phyloP scores from a whole-genome alignment of 2,329 filamentous ascomycete species.

The Aspergillus floridensis region DNA sequence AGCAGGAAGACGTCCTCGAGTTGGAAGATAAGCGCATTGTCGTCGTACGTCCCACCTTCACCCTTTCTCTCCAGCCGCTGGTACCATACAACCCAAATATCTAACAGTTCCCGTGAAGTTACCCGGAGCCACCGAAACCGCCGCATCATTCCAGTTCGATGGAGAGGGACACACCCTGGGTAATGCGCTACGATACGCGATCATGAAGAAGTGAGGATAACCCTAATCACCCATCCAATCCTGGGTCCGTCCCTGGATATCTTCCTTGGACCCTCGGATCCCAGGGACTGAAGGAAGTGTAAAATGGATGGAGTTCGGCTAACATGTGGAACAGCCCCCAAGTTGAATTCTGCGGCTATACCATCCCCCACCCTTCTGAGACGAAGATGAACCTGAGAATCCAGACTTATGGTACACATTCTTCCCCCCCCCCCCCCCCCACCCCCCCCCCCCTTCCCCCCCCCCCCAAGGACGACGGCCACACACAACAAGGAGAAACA shows the following conservation, averaged over 20 bases:
- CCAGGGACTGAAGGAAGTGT: neutral
- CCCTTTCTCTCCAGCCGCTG: neutral
- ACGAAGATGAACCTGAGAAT: slow-evolving; percentile 96
- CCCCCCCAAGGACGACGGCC: no score
- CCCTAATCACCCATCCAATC: neutral
- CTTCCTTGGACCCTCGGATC: no score
- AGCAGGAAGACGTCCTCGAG: slow-evolving; percentile 42
- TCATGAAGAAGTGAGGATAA: slow-evolving; percentile 86
- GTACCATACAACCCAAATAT: neutral
- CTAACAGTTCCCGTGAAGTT: slow-evolving; percentile 56
- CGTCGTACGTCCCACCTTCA: slow-evolving; percentile 50
- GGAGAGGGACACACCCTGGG: slow-evolving; percentile 94
- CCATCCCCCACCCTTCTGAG: slow-evolving; percentile 95
- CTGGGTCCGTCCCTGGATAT: neutral
- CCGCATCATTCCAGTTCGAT: slow-evolving; percentile 91
- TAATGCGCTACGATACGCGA: slow-evolving; percentile 89
- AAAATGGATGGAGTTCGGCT: neutral
- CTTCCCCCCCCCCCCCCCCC: neutral
- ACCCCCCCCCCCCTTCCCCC: no score
- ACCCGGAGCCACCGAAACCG: slow-evolving; percentile 76
- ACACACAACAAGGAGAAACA: no score
- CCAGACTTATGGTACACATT: slow-evolving; percentile 80
- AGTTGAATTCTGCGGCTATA: slow-evolving; percentile 97
- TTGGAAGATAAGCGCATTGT: slow-evolving; percentile 56
- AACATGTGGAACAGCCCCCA: slow-evolving; percentile 58